Evolutionary conservation across 371 early-diverging fungal species (phyloP), one percentile per base, ranked within the genome.

Genomic region (Actinomortierella wolfii): DNA sequence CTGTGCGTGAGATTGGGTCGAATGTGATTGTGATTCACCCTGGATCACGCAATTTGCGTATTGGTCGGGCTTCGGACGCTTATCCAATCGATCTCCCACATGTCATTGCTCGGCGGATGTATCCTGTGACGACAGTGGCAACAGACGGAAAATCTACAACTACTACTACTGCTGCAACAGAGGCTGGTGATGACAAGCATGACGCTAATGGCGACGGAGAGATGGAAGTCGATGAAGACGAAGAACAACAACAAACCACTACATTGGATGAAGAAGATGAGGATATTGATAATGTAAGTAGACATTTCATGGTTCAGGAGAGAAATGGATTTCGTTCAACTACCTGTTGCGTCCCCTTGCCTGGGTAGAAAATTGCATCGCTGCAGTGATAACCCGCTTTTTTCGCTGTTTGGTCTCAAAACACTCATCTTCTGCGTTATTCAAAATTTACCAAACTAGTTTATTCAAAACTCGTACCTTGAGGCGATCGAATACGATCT

Each of bases 21-120:
- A 73, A 67, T 53, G 86, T 91, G 15, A 86, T 94, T 44, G 85
- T 95, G 6, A 88, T 95, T 51, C 94, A 95, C 49, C 91, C 95
- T 11, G 96, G 96, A 26, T 94, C 95, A 49, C 82, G 89, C 48
- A 84, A 85, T 64, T 76, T 94, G 45, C 83, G 92, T 47, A 83
- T 94, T 17, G 95, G 95, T 7, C 76, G 84, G 17, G 91, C 93
- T 3, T 87, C 90, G 5, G 94, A 95, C 56, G 88, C 94, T 0
- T 86, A 92, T 49, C 95, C 96, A 0, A 46, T 61, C 4, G 84
- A 85, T 11, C 78, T 92, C 0, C 94, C 94, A 14, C 92, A 94
- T 58, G 87, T 90, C 3, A 88, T 94, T 58, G 92, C 94, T 5
- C 85, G 94, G 46, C 76, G 80, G 11, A 67, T 82, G 50, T 56